A percentile compares a stretch with the other conserved stretches of the same genome.
Evolutionary conservation across 2,329 filamentous ascomycete species (phyloP).

Genomic region (Kalaharituber pfeilii): DNA sequence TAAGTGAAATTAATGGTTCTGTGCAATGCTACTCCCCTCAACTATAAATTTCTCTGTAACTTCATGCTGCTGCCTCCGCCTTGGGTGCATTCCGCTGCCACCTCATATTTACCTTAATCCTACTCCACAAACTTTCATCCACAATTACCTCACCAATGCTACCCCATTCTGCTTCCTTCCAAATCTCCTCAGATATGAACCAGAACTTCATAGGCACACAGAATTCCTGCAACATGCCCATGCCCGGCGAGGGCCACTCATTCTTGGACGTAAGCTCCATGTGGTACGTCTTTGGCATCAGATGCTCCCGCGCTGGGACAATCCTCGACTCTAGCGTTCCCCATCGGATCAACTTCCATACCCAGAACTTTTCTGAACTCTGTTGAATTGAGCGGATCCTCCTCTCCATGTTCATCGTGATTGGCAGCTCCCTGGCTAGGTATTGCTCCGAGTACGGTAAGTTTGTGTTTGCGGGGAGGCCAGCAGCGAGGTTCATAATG

Average conservation of each 20-base stretch:
- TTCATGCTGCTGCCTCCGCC: no score
- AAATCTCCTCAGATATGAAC: slow-evolving; percentile 10
- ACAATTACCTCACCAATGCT: slow-evolving; percentile 10
- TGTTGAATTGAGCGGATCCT: slow-evolving; percentile 5
- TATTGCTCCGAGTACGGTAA: slow-evolving; percentile 10
- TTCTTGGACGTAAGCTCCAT: slow-evolving; percentile 14
- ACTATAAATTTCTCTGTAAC: no score
- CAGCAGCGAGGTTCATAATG: slow-evolving; percentile 25
- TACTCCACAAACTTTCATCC: slow-evolving; percentile 3
- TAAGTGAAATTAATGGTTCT: no score
- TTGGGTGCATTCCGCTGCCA: background rate
- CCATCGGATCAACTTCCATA: slow-evolving; percentile 4
- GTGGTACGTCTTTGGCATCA: slow-evolving; percentile 8
- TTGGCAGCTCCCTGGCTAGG: slow-evolving; percentile 6
- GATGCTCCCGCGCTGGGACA: slow-evolving; percentile 2
- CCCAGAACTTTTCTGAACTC: slow-evolving; percentile 15
- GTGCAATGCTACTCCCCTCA: no score
- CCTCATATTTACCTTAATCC: slow-evolving; percentile 1
- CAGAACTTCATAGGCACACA: slow-evolving; percentile 13
- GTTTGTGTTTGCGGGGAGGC: background rate
- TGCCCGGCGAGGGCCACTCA: slow-evolving; percentile 6
- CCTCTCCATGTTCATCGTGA: slow-evolving; percentile 11
- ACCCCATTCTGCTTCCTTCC: slow-evolving; percentile 8
- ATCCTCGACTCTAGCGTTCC: slow-evolving; percentile 5
- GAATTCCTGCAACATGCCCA: slow-evolving; percentile 14